phyloP scores from a whole-genome alignment of 2,329 filamentous ascomycete species.

The Botrytis galanthina region DNA sequence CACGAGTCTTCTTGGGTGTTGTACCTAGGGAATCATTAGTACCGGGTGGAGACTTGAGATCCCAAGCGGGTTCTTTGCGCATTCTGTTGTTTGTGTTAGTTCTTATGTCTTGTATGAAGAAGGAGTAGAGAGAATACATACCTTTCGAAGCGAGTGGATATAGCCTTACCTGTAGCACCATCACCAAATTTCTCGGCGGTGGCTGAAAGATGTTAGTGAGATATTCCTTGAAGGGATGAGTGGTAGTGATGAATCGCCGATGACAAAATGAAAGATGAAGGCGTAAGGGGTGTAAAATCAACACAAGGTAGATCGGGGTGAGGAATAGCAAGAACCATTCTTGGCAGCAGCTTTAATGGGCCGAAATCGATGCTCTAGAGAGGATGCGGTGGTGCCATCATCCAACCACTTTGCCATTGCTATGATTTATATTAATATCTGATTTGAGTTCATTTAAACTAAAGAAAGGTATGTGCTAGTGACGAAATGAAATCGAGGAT shows the following conservation, averaged over 20 bases:
- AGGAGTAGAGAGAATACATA: neutral
- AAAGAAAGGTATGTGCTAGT: constrained; percentile 20
- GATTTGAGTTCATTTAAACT: neutral
- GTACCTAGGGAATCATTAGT: constrained; percentile 22
- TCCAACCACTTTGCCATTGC: constrained; percentile 31
- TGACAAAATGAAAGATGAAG: constrained; percentile 23
- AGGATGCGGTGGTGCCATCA: constrained; percentile 29
- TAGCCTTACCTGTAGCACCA: constrained; percentile 34
- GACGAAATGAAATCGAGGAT: neutral
- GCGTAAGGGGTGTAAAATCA: neutral
- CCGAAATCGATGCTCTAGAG: constrained; percentile 36
- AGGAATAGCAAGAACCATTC: constrained; percentile 9
- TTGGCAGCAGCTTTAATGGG: constrained; percentile 34
- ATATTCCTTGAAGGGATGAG: constrained; percentile 19
- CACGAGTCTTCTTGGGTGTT: constrained; percentile 15
- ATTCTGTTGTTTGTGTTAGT: constrained; percentile 12
- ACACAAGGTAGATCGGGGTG: neutral
- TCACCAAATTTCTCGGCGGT: constrained; percentile 34
- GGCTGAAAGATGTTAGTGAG: constrained; percentile 35
- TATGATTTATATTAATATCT: constrained; percentile 28
- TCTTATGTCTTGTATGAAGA: neutral
- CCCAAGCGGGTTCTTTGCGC: constrained; percentile 31
- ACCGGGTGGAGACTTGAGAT: constrained; percentile 23
- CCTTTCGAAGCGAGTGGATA: constrained; percentile 34
- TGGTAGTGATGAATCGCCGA: constrained; percentile 16